Conservation (phyloP, 805 yeast genomes). For the Torulaspora franciscae region DNA sequence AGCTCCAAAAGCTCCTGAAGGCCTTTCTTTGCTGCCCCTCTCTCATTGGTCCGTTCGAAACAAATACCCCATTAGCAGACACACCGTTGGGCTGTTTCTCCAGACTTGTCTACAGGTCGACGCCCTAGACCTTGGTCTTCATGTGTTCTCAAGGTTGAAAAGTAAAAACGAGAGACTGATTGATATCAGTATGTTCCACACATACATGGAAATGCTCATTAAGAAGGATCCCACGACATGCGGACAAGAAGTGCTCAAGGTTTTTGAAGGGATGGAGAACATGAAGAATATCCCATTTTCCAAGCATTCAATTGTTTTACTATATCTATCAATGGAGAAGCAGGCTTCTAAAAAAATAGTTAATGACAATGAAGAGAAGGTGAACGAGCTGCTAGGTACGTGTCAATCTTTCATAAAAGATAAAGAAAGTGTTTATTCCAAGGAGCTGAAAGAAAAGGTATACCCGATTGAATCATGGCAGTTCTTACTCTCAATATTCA, state of each 20-base stretch:
- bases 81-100: conserved; percentile 23
- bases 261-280: conserved; percentile 14
- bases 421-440: conserved; percentile 17
- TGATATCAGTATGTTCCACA: conserved; percentile 23
- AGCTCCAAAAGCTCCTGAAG: conserved; percentile 4
- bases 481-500: conserved; percentile 22
- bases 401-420: conserved; percentile 19
- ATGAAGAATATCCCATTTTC: conserved; percentile 9
- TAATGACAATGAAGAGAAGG: conserved; percentile 9
- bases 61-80: conserved; percentile 15
- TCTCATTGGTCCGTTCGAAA: conserved; percentile 16
- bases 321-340: conserved; percentile 26
- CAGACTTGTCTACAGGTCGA: conserved; percentile 15
- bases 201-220: conserved; percentile 13
- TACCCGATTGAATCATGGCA: conserved; percentile 27
- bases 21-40: conserved; percentile 14
- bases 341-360: conserved; percentile 22
- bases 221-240: conserved; percentile 17
- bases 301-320: conserved; percentile 19
- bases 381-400: conserved; percentile 10
- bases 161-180: conserved; percentile 10
- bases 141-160: conserved; percentile 11
- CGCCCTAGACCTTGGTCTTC: conserved; percentile 20
- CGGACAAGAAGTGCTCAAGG: conserved; percentile 16
- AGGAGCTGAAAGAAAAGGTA: conserved; percentile 10